Percentiles rank a stretch among this genome's conserved stretches.
Conservation (phyloP, 2,329 filamentous ascomycete genomes). For the Zasmidium angulare region DNA sequence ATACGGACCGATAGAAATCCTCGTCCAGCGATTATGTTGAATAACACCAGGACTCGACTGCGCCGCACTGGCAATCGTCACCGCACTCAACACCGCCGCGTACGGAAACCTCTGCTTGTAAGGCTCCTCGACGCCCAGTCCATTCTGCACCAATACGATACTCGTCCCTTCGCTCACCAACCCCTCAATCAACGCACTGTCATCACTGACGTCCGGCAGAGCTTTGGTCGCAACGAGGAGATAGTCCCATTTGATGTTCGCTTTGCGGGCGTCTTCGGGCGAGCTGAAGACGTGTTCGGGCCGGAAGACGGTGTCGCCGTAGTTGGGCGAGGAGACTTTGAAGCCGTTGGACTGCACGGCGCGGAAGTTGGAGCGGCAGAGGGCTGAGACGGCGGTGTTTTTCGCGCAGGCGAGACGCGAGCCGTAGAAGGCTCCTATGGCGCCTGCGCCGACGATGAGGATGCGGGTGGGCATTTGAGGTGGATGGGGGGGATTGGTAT, state of each 20-base stretch:
- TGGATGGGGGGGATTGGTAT: slow-evolving; percentile 1
- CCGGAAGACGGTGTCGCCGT: slow-evolving; percentile 65
- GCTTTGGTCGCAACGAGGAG: slow-evolving; percentile 71
- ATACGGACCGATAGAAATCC: slow-evolving; percentile 69
- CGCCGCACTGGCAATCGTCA: slow-evolving; percentile 68
- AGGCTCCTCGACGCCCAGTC: slow-evolving; percentile 67
- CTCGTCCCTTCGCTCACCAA: slow-evolving; percentile 56
- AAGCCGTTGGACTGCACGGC: slow-evolving; percentile 64
- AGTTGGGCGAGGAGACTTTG: slow-evolving; percentile 62
- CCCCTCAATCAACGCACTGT: slow-evolving; percentile 61
- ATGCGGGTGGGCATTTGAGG: slow-evolving; percentile 52
- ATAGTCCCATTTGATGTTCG: slow-evolving; percentile 58
- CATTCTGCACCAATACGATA: slow-evolving; percentile 70
- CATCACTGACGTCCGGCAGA: slow-evolving; percentile 64
- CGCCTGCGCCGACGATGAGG: slow-evolving; percentile 68
- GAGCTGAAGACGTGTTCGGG: slow-evolving; percentile 64
- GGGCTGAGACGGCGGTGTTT: slow-evolving; percentile 63
- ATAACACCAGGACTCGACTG: slow-evolving; percentile 64
- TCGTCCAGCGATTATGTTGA: slow-evolving; percentile 71
- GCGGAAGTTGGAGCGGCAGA: slow-evolving; percentile 72
- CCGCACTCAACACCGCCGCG: slow-evolving; percentile 64
- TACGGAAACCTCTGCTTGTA: slow-evolving; percentile 62
- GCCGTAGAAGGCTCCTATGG: slow-evolving; percentile 71
- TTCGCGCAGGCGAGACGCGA: slow-evolving; percentile 58
- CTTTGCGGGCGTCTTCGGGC: slow-evolving; percentile 54